Evolutionary conservation across 495 filamentous ascomycete genomes (phyloP).

Genomic region (Aspergillus hancockii): DNA sequence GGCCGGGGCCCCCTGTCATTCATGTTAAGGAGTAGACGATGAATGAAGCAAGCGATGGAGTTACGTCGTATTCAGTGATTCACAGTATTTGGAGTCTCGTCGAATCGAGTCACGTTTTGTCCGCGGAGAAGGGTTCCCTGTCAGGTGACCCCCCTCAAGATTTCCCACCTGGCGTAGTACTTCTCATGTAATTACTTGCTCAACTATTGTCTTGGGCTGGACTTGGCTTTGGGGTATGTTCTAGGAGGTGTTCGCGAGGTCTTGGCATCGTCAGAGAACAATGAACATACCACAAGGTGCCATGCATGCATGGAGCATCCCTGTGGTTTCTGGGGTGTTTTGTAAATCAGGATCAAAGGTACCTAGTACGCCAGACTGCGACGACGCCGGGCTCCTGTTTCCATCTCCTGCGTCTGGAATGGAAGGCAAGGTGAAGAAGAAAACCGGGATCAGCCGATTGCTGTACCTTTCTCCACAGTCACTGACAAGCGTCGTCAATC

Average conservation of each 20-base stretch:
- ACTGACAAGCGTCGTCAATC: background rate
- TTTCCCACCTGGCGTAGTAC: background rate
- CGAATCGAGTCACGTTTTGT: slow-evolving; percentile 6
- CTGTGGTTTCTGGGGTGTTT: background rate
- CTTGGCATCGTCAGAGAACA: background rate
- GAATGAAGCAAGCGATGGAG: background rate
- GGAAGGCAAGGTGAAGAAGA: background rate
- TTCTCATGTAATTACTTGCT: background rate
- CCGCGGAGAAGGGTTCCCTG: slow-evolving; percentile 9
- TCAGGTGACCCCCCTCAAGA: background rate
- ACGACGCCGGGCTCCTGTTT: no score
- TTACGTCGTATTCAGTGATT: slow-evolving; percentile 3
- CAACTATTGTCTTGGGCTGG: no score
- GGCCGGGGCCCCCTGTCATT: background rate
- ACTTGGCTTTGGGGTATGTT: background rate
- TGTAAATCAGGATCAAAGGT: no score
- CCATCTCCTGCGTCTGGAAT: background rate
- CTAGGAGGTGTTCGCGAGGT: background rate
- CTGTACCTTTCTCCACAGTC: background rate
- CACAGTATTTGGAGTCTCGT: no score
- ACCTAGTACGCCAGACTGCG: no score
- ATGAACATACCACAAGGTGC: no score
- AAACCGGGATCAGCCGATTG: background rate
- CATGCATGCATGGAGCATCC: no score
- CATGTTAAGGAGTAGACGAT: no score